A percentile compares a stretch with the other conserved stretches of the same genome.
Evolutionary conservation across 768 basidiomycete species (phyloP).

Genomic region (Coprinopsis sp.): DNA sequence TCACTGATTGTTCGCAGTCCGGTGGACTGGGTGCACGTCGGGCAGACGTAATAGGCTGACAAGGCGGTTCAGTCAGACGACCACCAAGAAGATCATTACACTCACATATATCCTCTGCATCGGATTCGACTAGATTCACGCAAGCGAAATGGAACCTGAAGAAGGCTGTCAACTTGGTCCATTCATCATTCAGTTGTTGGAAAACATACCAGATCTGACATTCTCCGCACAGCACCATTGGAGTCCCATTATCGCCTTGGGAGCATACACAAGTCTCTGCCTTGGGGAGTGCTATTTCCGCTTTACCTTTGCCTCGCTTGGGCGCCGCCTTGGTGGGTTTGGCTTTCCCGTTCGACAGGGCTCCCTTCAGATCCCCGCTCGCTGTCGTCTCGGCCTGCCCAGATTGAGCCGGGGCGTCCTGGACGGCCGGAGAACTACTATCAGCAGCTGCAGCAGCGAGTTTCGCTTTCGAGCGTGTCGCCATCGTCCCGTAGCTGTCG

Average conservation of each 20-base stretch:
- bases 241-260: constrained; percentile 69
- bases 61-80: not conserved
- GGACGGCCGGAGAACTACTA: not conserved
- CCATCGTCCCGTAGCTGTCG: constrained; percentile 27
- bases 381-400: not conserved
- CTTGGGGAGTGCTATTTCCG: constrained; percentile 12
- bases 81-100: constrained; percentile 19
- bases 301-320: constrained; percentile 15
- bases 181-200: constrained; percentile 1
- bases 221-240: constrained; percentile 72
- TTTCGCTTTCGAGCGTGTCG: constrained; percentile 43
- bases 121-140: constrained; percentile 53
- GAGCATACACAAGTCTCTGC: constrained; percentile 57
- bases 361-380: constrained; percentile 20
- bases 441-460: constrained; percentile 23
- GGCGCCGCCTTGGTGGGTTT: constrained; percentile 12
- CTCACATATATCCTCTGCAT: constrained; percentile 79
- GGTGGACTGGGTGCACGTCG: constrained; percentile 53
- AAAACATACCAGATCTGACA: constrained; percentile 66
- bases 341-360: constrained; percentile 15
- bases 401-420: constrained; percentile 3
- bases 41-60: constrained; percentile 55
- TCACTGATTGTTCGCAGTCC: constrained; percentile 73
- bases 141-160: constrained; percentile 83
- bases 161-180: constrained; percentile 8